Conservation (phyloP, 768 basidiomycete genomes). For the Tulasnella sp. region DNA sequence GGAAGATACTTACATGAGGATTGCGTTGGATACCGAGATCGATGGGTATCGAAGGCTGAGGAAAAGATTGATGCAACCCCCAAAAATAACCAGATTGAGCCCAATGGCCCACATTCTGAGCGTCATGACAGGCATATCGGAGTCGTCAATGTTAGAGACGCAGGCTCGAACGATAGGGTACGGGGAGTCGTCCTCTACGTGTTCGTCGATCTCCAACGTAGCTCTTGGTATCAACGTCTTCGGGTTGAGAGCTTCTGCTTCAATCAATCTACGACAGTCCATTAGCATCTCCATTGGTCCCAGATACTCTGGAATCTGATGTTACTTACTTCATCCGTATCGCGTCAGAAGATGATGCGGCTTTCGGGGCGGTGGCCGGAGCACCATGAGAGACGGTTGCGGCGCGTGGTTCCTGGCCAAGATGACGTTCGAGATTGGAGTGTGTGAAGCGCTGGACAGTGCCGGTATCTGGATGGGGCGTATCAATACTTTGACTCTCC, state of each 20-base stretch:
- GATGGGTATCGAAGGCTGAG: slow-evolving; percentile 91
- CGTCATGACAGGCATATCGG: slow-evolving; percentile 92
- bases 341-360: too few relatives aligned
- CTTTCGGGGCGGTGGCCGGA: too few relatives aligned
- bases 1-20: slow-evolving; percentile 44
- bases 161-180: slow-evolving; percentile 94
- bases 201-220: slow-evolving; percentile 2
- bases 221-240: not conserved
- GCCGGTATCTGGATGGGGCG: not conserved
- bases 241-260: not conserved
- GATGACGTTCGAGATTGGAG: not conserved
- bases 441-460: not conserved
- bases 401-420: not conserved
- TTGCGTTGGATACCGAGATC: slow-evolving; percentile 67
- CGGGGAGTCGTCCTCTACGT: slow-evolving; percentile 82
- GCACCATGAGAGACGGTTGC: too few relatives aligned
- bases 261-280: not conserved
- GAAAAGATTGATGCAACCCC: slow-evolving; percentile 71
- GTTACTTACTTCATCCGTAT: too few relatives aligned
- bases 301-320: too few relatives aligned
- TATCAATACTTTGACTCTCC: not conserved
- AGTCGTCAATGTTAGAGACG: slow-evolving; percentile 97
- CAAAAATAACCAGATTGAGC: slow-evolving; percentile 38
- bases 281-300: too few relatives aligned
- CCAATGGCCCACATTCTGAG: slow-evolving; percentile 87